Evolutionary conservation across 2,329 filamentous ascomycete genomes (phyloP).

Genomic region (Fusarium goolgardi): DNA sequence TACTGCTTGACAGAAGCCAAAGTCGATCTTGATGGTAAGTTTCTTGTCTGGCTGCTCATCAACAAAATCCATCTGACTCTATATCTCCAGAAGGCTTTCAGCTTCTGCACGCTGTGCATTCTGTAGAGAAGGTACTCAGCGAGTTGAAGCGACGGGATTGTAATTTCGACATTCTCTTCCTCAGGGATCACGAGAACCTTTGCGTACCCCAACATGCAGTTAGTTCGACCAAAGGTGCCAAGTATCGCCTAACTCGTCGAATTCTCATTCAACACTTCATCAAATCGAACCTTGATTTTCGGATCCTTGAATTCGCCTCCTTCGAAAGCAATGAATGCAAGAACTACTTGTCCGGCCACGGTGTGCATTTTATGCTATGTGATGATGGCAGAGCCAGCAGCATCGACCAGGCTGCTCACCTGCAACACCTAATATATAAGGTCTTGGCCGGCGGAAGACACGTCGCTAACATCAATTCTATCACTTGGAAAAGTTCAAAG

Average conservation of each 20-base stretch:
- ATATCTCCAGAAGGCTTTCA: conserved; percentile 68
- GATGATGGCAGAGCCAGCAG: conserved; percentile 66
- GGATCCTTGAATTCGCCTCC: conserved; percentile 60
- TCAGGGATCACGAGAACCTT: conserved; percentile 65
- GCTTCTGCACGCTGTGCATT: conserved; percentile 75
- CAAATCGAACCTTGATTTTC: conserved; percentile 14
- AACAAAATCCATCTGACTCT: conserved; percentile 14
- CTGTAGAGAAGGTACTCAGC: conserved; percentile 73
- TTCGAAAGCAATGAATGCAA: conserved; percentile 62
- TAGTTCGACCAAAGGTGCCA: conserved; percentile 48
- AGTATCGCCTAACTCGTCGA: conserved; percentile 71
- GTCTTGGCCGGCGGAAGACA: conserved; percentile 69
- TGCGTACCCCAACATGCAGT: conserved; percentile 61
- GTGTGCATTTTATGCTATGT: conserved; percentile 75
- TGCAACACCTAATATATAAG: conserved; percentile 46
- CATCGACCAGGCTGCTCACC: conserved; percentile 59
- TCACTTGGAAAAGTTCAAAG: conserved; percentile 74
- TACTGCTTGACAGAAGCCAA: conserved; percentile 71
- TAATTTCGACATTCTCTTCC: conserved; percentile 78
- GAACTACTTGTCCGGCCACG: conserved; percentile 64
- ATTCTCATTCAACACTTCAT: conserved; percentile 73
- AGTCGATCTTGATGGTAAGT: conserved; percentile 70
- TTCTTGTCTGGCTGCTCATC: neutral
- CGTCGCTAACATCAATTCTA: conserved; percentile 70
- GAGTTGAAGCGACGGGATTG: conserved; percentile 72